A percentile compares a stretch with the other conserved stretches of the same genome.
phyloP scores from a whole-genome alignment of 768 basidiomycete genomes.

The Mrakia hoshinonis region DNA sequence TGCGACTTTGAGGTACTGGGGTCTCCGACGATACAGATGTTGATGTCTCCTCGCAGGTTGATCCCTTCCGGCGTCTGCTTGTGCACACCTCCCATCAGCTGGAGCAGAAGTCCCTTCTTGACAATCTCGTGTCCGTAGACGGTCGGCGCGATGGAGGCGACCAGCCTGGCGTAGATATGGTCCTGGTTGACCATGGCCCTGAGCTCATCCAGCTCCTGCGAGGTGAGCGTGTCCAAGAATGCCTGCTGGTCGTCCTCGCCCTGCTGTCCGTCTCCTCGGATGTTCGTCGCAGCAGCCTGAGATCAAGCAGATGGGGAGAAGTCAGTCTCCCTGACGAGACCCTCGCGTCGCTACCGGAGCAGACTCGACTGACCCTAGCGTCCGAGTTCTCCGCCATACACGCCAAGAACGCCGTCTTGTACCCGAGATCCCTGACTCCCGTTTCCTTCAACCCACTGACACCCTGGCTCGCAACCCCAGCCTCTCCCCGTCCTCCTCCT shows the following conservation, averaged over 20 bases:
- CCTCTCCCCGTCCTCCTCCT: conserved; percentile 52
- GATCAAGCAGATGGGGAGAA: not conserved
- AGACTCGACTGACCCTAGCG: conserved; percentile 59
- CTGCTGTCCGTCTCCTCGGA: conserved; percentile 78
- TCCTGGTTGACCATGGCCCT: conserved; percentile 88
- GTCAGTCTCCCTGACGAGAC: no score
- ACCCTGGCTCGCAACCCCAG: conserved; percentile 50
- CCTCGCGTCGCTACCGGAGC: no score
- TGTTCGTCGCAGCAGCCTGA: conserved; percentile 55
- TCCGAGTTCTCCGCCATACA: conserved; percentile 95
- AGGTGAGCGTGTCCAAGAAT: conserved; percentile 79
- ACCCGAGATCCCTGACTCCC: conserved; percentile 90
- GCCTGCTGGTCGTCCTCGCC: conserved; percentile 59
- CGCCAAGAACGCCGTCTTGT: conserved; percentile 96
- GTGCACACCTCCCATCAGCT: conserved; percentile 97
- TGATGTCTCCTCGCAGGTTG: conserved; percentile 95
- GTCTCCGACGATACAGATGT: conserved; percentile 96
- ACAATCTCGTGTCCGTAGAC: conserved; percentile 99
- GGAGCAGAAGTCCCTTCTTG: conserved; percentile 90
- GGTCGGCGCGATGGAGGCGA: conserved; percentile 91
- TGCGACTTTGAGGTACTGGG: conserved; percentile 97
- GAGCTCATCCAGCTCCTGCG: conserved; percentile 90
- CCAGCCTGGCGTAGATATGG: conserved; percentile 87
- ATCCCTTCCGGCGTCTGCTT: conserved; percentile 94
- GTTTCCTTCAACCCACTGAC: conserved; percentile 89